Evolutionary conservation across 495 filamentous ascomycete species (phyloP).

Genomic region (Geoglossum glabrum): DNA sequence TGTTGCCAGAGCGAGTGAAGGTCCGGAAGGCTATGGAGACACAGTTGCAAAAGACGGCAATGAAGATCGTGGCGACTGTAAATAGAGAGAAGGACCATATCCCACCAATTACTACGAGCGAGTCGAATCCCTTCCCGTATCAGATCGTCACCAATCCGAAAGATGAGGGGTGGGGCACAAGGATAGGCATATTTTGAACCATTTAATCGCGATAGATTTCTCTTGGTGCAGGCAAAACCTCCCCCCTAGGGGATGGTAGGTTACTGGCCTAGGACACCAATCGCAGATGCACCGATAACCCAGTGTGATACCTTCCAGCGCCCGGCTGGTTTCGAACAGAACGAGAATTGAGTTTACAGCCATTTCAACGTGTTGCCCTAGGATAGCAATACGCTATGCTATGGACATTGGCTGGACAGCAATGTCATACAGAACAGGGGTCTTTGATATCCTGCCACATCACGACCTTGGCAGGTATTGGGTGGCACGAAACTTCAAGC

Average conservation of each 20-base stretch:
- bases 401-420: not conserved
- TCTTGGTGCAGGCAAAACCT: not conserved
- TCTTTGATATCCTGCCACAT: not conserved
- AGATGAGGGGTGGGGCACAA: conserved; percentile 55
- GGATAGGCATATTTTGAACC: conserved; percentile 53
- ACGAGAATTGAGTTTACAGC: not conserved
- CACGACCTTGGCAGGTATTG: too few species aligned
- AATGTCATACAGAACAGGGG: not conserved
- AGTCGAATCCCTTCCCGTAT: conserved; percentile 88
- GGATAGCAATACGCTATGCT: not conserved
- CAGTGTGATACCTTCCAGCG: not conserved
- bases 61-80: conserved; percentile 72
- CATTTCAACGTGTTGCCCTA: not conserved
- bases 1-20: conserved; percentile 50
- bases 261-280: not conserved
- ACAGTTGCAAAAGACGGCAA: conserved; percentile 61
- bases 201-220: not conserved
- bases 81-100: conserved; percentile 90
- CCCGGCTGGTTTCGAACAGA: not conserved
- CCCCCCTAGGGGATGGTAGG: not conserved
- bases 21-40: conserved; percentile 74
- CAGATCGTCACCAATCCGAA: conserved; percentile 56
- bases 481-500: not conserved
- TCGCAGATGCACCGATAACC: not conserved
- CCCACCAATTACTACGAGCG: conserved; percentile 84